These are phyloP conservation scores for Tephrocybe rancida DNA, from an alignment of 768 basidiomycete species.

Conservation along the genomic window DNA sequence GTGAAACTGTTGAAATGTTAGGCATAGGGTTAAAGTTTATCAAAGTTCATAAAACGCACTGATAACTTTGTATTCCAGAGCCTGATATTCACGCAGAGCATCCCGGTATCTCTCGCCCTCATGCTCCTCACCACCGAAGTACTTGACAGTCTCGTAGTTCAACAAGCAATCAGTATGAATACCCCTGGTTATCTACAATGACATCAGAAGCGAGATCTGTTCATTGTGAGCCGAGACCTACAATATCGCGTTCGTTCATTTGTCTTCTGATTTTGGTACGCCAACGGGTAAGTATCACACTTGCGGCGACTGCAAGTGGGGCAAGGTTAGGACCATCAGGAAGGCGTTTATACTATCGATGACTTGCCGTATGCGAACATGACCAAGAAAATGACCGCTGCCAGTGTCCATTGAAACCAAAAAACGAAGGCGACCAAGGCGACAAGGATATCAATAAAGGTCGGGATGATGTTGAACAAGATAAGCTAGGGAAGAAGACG, in stretches of 20 bases:
- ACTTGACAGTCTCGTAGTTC: conserved; percentile 87
- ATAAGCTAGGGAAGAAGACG: conserved; percentile 52
- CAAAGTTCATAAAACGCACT: conserved; percentile 40
- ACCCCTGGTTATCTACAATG: conserved; percentile 64
- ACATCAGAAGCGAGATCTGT: not conserved
- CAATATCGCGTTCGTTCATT: conserved; percentile 85
- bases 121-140: conserved; percentile 85
- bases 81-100: conserved; percentile 76
- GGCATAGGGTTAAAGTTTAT: conserved; percentile 4
- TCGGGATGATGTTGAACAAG: conserved; percentile 84
- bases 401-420: conserved; percentile 67
- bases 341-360: not conserved
- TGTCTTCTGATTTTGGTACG: conserved; percentile 72
- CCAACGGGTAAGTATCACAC: conserved; percentile 66
- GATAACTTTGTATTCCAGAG: conserved; percentile 72
- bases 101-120: conserved; percentile 72
- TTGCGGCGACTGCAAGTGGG: conserved; percentile 40
- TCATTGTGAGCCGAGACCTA: conserved; percentile 30
- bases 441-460: conserved; percentile 76
- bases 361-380: conserved; percentile 72
- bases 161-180: conserved; percentile 83
- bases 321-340: conserved; percentile 2
- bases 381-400: conserved; percentile 68
- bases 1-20: conserved; percentile 51
- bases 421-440: conserved; percentile 70